Evolutionary conservation across 2,329 filamentous ascomycete species (phyloP).

Genomic region (Pyrenophora tritici-repentis): DNA sequence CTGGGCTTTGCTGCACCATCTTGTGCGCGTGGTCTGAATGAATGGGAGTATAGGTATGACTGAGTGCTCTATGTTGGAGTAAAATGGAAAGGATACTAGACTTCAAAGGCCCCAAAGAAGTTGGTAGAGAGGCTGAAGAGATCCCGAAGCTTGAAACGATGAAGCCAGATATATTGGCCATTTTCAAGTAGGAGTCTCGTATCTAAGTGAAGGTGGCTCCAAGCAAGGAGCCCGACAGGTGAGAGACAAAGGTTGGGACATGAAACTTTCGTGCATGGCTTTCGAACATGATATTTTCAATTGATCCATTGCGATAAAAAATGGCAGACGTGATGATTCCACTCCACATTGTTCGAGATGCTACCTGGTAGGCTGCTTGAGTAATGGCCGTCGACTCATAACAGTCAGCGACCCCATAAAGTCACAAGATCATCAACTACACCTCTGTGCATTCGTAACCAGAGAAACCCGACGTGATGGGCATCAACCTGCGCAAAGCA

Average conservation of each 20-base stretch:
- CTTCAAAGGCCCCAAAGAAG: too few relatives aligned
- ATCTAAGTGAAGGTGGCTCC: conserved; percentile 6
- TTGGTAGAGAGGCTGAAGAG: too few relatives aligned
- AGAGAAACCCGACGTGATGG: too few relatives aligned
- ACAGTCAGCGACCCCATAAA: too few relatives aligned
- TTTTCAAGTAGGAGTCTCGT: background rate
- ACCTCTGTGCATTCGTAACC: too few relatives aligned
- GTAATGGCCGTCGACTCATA: too few relatives aligned
- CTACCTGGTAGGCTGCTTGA: too few relatives aligned
- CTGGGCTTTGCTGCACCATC: conserved; percentile 2
- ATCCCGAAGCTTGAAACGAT: background rate
- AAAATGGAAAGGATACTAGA: background rate
- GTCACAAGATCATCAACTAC: too few relatives aligned
- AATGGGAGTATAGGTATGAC: background rate
- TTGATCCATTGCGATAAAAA: background rate
- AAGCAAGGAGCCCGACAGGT: conserved; percentile 1
- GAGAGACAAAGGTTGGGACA: background rate
- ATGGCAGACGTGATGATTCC: background rate
- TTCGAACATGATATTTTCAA: too few relatives aligned
- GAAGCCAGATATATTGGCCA: background rate
- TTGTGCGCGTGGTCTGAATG: background rate
- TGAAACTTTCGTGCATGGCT: too few relatives aligned
- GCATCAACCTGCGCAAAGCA: background rate
- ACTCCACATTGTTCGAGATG: background rate
- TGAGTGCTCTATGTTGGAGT: background rate